Evolutionary conservation across 2,329 filamentous ascomycete genomes (phyloP), one percentile per base, ranked within the genome.

Genomic region (Trichoderma endophyticum): DNA sequence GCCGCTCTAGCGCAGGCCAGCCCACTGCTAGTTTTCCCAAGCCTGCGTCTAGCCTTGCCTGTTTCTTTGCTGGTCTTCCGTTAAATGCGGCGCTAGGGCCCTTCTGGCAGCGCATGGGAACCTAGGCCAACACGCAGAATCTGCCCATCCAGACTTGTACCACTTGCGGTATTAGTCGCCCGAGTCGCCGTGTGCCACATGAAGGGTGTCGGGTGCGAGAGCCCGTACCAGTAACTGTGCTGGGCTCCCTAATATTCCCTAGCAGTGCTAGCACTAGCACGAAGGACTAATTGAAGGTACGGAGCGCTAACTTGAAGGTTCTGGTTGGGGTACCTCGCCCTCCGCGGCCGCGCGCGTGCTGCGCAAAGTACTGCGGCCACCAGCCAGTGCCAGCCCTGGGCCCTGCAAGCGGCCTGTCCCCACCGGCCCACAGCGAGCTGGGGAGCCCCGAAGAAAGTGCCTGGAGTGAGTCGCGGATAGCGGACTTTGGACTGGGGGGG

Each of bases 401-500:
- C 61, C 63, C 70, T 71, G 61, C 54, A 64, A 71, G 51, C 68
- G 60, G 66, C 60, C 68, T 57, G 24, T 68, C 70, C 28, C 71
- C 71, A 72, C 71, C 63, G 71, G 71, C 71, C 70, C 69, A 71
- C 70, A 28, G 54, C 57, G 54, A 60, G 61, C 54, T 61, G 63
- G 54, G 64, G 70, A 56, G 51, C 64, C 57, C 57, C 64, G 43
- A 64, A 26, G 28, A 67, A 67, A 68, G 51, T 57, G 57, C 59
- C 48, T 71, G 70, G 70, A 54, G 36, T 61, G 24, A 39, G 51
- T 54, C 32, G 62, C 62, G 61, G 70, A 51, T 70, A 39, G 68
- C 68, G 68, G 59, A 18, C 34, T 71, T 64, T 54, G 54, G 63
- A 36, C 59, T 60, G 62, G 60, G 71, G 71, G 70, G 71, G 18